A percentile compares a stretch with the other conserved stretches of the same genome.
These are phyloP conservation scores for Lolium rigidum DNA, from an alignment of 176 grass and related monocot genomes.

Conservation along the genomic window DNA sequence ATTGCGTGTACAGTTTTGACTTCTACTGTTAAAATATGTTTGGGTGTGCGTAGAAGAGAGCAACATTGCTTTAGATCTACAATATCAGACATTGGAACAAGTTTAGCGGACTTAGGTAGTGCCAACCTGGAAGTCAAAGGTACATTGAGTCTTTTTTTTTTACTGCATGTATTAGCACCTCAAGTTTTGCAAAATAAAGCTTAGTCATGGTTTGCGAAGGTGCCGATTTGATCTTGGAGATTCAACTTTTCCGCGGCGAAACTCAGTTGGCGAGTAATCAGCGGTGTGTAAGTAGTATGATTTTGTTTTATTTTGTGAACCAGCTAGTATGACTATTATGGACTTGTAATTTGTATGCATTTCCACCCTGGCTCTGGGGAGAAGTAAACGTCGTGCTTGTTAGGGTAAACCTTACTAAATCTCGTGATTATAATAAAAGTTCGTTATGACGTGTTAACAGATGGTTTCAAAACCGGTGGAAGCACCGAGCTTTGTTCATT, in stretches of 20 bases:
- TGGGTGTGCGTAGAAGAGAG: neutral
- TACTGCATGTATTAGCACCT: neutral
- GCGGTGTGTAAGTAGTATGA: neutral
- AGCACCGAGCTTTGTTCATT: slow-evolving; percentile 45
- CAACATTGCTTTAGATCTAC: slow-evolving; percentile 42
- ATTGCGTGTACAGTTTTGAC: slow-evolving; percentile 7
- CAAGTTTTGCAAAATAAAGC: neutral
- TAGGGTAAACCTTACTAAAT: slow-evolving; percentile 43
- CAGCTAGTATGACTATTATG: slow-evolving; percentile 13
- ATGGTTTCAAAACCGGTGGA: slow-evolving; percentile 35
- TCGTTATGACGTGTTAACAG: slow-evolving; percentile 52
- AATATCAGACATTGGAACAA: slow-evolving; percentile 34
- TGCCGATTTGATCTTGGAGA: neutral
- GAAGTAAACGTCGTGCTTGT: slow-evolving; percentile 14
- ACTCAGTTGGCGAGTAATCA: neutral
- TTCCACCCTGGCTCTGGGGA: neutral
- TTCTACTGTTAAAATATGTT: slow-evolving; percentile 34
- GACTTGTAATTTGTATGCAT: neutral
- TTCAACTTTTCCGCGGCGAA: neutral
- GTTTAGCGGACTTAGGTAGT: slow-evolving; percentile 14
- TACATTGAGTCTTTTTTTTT: slow-evolving; percentile 28
- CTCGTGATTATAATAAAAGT: slow-evolving; percentile 43
- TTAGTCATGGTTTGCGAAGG: neutral
- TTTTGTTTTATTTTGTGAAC: neutral
- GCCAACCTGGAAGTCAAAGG: slow-evolving; percentile 19